Conservation (phyloP, 352 stramenopile species). For the Globisporangium nodosum region DNA sequence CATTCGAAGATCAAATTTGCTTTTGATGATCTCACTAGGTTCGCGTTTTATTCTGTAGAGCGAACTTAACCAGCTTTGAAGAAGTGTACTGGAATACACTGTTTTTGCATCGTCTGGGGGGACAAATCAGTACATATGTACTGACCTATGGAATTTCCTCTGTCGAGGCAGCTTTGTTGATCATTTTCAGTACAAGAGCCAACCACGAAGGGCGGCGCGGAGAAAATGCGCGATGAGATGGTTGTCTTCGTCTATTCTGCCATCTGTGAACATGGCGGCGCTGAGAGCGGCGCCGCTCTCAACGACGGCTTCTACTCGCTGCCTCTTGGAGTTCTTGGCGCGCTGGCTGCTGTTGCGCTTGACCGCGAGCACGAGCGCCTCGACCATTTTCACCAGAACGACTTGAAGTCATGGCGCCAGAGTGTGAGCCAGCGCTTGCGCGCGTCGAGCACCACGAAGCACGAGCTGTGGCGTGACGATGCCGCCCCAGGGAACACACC, state of each 20-base stretch:
- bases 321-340: constrained; percentile 52
- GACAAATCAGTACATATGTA: neutral
- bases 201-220: neutral
- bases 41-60: neutral
- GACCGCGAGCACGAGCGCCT: constrained; percentile 31
- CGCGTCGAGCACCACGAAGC: constrained; percentile 62
- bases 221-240: no score
- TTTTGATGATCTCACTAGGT: neutral
- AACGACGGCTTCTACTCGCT: no score
- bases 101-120: neutral
- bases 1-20: no score
- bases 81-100: neutral
- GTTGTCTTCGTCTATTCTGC: no score
- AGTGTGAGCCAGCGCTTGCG: constrained; percentile 64
- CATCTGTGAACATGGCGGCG: no score
- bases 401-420: constrained; percentile 43
- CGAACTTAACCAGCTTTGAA: neutral
- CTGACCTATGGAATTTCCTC: neutral
- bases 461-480: constrained; percentile 53
- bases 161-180: no score
- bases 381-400: constrained; percentile 36
- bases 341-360: constrained; percentile 51
- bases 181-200: no score
- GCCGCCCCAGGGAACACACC: constrained; percentile 24
- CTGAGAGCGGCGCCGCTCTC: no score